Evolutionary conservation across 2,329 filamentous ascomycete species (phyloP), one percentile per base, ranked within the genome.

Genomic region (Penicillium sp.): DNA sequence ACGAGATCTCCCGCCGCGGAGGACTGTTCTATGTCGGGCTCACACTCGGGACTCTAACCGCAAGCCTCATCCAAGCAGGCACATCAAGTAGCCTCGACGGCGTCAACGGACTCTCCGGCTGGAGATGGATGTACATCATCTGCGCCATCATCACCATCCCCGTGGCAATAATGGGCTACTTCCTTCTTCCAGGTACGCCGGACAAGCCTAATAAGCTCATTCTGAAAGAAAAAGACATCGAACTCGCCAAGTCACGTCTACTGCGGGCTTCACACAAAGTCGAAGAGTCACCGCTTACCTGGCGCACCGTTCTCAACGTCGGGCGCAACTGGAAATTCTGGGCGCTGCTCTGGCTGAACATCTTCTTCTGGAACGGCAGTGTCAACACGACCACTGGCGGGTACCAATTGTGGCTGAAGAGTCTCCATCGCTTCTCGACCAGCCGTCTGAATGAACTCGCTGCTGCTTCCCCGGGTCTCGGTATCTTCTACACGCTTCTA

Each of bases 71-170:
- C 46, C 74, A 77, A 56, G 71, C 74, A 2, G 76, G 72, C 0
- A 70, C 76, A 3, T 73, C 72, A 0, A 57, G 67, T 0, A 62
- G 70, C 1, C 66, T 79, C 0, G 68, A 78, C 31, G 76, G 74
- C 1, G 68, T 79, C 4, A 64, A 74, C 22, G 78, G 78, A 0
- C 66, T 80, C 0, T 72, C 71, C 1, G 78, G 77, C 0, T 80
- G 78, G 76, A 66, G 78, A n/a, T 83, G 80, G 81, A 79, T 83
- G 70, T 83, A 81, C 57, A 78, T 81, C 41, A 79, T 81, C 61
- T 74, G 74, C 46, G 70, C 78, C 3, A 51, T 83, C 5, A 79
- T 84, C 51, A 83, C 81, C 1, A 77, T 84, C 11, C 79, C 80
- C 0, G 67, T 83, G 4, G 79, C 77, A 0, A 67, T 83, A 4